phyloP scores from a whole-genome alignment of 768 basidiomycete species.

The Lactifluus echinatus region DNA sequence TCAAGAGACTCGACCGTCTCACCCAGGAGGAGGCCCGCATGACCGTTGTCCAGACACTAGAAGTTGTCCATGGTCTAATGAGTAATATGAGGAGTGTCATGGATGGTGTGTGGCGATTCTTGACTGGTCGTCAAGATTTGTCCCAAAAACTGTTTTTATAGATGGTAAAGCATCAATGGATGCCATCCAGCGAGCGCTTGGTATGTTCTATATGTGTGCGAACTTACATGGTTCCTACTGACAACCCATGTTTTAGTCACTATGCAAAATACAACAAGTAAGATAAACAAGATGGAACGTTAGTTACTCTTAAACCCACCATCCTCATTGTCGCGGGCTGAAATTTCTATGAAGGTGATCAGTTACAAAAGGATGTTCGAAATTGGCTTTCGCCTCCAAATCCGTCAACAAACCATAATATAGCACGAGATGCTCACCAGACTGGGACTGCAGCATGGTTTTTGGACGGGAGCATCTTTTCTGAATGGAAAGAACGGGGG shows the following conservation, averaged over 20 bases:
- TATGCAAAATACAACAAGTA: background rate
- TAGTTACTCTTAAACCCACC: background rate
- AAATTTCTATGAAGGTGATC: background rate
- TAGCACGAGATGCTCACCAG: background rate
- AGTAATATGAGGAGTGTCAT: background rate
- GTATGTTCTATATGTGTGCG: background rate
- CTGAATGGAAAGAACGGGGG: background rate
- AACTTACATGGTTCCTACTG: background rate
- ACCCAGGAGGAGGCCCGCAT: background rate
- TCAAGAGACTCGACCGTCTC: background rate
- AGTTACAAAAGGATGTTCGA: background rate
- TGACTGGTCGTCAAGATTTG: background rate
- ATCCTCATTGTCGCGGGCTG: background rate
- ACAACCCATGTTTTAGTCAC: background rate
- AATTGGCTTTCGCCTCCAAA: background rate
- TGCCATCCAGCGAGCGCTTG: background rate
- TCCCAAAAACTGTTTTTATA: background rate
- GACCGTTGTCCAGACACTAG: background rate
- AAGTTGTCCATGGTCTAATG: background rate
- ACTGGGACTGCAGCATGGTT: background rate
- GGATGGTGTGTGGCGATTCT: background rate
- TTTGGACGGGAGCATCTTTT: background rate
- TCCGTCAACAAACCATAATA: background rate
- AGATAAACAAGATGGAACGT: conserved; percentile 8
- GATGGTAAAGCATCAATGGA: background rate